phyloP scores from a whole-genome alignment of 257 asterid genomes.

The Lavandula angustifolia region DNA sequence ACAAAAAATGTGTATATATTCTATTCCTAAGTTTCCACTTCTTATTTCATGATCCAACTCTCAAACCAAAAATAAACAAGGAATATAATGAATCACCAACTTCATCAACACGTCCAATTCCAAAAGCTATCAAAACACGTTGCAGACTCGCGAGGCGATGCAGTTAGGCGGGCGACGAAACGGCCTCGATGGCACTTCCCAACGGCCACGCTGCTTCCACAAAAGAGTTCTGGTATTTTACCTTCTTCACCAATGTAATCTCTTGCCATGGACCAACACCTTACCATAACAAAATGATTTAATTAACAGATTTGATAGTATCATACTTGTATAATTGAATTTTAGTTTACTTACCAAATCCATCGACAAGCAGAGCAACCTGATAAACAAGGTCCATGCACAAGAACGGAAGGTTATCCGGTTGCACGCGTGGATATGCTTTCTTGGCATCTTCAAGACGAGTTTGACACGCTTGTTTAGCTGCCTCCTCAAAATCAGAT shows the following conservation, averaged over 20 bases:
- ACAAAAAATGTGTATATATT: not conserved
- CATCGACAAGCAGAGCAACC: constrained; percentile 80
- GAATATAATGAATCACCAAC: constrained; percentile 27
- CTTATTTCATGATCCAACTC: constrained; percentile 19
- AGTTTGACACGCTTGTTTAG: constrained; percentile 79
- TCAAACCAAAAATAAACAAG: constrained; percentile 20
- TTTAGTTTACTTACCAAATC: constrained; percentile 70
- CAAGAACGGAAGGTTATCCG: constrained; percentile 76
- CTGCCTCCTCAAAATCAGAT: constrained; percentile 79
- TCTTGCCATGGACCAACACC: constrained; percentile 63
- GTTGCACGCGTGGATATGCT: constrained; percentile 56
- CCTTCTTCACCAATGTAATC: constrained; percentile 60
- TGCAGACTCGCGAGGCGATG: not conserved
- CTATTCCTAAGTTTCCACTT: constrained; percentile 32
- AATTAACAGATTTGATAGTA: not conserved
- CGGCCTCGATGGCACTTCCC: constrained; percentile 81
- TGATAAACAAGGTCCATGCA: constrained; percentile 98
- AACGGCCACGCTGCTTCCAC: constrained; percentile 90
- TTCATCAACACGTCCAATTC: too few species aligned
- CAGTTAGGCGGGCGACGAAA: constrained; percentile 43
- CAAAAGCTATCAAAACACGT: not conserved
- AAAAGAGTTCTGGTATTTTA: constrained; percentile 53
- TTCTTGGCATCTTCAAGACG: constrained; percentile 62
- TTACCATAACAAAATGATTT: constrained; percentile 31
- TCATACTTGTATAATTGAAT: not conserved